These are phyloP conservation scores for Mycena rosella DNA, from an alignment of 768 basidiomycete species.

Conservation along the genomic window DNA sequence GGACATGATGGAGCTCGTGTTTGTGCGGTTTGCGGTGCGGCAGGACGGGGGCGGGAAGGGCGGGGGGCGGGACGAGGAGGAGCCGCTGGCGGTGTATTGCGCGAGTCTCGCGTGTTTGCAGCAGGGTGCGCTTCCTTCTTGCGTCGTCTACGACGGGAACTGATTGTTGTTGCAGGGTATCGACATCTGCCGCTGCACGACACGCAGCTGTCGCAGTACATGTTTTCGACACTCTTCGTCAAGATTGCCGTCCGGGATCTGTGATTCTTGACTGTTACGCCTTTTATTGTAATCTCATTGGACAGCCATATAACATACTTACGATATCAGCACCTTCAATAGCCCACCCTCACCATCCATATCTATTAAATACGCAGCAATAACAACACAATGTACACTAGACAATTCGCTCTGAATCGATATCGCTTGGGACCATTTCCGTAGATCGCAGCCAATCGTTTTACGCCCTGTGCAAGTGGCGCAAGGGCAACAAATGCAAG, in stretches of 20 bases:
- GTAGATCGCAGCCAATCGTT: too few relatives aligned
- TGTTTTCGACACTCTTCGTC: conserved; percentile 96
- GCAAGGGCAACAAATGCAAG: too few relatives aligned
- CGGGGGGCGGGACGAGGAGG: conserved; percentile 64
- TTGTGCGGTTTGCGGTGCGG: conserved; percentile 83
- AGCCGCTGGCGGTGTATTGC: conserved; percentile 81
- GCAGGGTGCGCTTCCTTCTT: conserved; percentile 62
- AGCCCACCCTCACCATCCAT: too few relatives aligned
- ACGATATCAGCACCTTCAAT: too few relatives aligned
- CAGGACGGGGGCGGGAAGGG: conserved; percentile 73
- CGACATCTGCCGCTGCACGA: conserved; percentile 94
- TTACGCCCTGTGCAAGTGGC: too few relatives aligned
- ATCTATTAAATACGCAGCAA: too few relatives aligned
- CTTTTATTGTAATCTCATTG: too few relatives aligned
- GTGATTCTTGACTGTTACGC: conserved; percentile 1
- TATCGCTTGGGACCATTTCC: too few relatives aligned
- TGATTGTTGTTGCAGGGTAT: conserved; percentile 67
- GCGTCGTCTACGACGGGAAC: neutral
- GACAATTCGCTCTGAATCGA: too few relatives aligned
- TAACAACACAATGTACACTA: too few relatives aligned
- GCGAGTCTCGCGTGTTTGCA: conserved; percentile 77
- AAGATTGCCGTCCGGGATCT: conserved; percentile 62
- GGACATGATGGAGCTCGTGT: conserved; percentile 84
- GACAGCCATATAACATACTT: too few relatives aligned
- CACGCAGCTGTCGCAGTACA: conserved; percentile 84